Conservation (phyloP, 73 alveolate species). For the Tetrahymena elliotti region DNA sequence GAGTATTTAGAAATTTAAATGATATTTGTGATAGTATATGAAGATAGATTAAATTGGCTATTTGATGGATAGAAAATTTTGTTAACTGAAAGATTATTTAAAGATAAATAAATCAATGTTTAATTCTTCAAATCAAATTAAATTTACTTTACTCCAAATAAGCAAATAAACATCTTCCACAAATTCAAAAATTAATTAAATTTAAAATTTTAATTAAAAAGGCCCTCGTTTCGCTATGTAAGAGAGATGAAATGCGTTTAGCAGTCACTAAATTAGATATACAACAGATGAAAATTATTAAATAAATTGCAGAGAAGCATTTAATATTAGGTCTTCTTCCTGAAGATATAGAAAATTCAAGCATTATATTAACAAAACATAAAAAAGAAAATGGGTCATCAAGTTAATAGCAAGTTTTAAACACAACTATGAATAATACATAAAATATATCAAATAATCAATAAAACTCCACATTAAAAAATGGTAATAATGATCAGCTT, state of each 20-base stretch:
- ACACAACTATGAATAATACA: not conserved
- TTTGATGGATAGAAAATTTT: not conserved
- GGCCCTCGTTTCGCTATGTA: not conserved
- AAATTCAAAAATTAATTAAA: not conserved
- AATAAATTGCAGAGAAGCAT: not conserved
- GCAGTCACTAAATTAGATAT: not conserved
- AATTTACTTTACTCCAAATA: not conserved
- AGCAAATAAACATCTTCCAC: not conserved
- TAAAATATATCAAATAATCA: not conserved
- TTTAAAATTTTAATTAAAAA: not conserved
- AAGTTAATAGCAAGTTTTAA: not conserved
- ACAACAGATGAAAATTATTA: not conserved
- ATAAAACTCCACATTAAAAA: not conserved
- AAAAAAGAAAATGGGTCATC: not conserved
- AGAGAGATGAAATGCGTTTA: not conserved
- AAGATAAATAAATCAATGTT: not conserved
- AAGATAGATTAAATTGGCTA: not conserved
- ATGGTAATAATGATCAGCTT: not conserved
- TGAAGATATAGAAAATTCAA: not conserved
- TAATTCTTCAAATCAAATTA: not conserved
- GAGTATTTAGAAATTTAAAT: too few relatives aligned
- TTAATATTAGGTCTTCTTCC: not conserved
- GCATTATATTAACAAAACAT: not conserved
- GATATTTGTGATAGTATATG: not conserved
- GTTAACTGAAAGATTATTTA: not conserved